Conservation (phyloP, 768 basidiomycete genomes). For the Tricholoma matsutake region DNA sequence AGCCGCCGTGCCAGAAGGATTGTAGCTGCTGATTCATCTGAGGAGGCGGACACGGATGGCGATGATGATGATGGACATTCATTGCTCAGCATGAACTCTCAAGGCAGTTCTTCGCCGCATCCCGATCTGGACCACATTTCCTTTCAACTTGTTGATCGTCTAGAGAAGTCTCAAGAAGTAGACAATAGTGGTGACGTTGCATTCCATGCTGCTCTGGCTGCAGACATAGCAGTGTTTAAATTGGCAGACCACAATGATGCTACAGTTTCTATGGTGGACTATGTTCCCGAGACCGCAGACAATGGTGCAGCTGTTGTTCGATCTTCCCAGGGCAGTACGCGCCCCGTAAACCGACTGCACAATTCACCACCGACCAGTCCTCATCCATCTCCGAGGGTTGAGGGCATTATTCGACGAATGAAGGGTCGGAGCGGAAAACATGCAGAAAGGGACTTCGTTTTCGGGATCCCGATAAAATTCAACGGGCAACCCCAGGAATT, state of each 20-base stretch:
- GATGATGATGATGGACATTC: slow-evolving; percentile 25
- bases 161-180: slow-evolving; percentile 30
- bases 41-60: slow-evolving; percentile 35
- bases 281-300: not conserved
- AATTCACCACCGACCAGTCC: not conserved
- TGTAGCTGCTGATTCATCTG: slow-evolving; percentile 14
- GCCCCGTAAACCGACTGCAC: not conserved
- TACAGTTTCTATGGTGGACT: not conserved
- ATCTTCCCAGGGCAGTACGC: not conserved
- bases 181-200: slow-evolving; percentile 33
- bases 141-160: slow-evolving; percentile 28
- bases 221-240: slow-evolving; percentile 23
- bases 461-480: not conserved
- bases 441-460: slow-evolving; percentile 8
- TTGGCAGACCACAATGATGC: not conserved
- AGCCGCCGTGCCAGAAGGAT: slow-evolving; percentile 27
- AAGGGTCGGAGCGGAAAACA: slow-evolving; percentile 37
- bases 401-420: slow-evolving; percentile 38
- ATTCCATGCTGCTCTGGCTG: slow-evolving; percentile 31
- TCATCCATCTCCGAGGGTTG: not conserved
- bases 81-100: not conserved
- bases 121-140: slow-evolving; percentile 17
- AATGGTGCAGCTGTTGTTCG: not conserved
- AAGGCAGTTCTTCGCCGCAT: not conserved
- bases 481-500: not conserved